These are phyloP conservation scores for Lachancea meyersii DNA, from an alignment of 805 yeast genomes.

Conservation along the genomic window DNA sequence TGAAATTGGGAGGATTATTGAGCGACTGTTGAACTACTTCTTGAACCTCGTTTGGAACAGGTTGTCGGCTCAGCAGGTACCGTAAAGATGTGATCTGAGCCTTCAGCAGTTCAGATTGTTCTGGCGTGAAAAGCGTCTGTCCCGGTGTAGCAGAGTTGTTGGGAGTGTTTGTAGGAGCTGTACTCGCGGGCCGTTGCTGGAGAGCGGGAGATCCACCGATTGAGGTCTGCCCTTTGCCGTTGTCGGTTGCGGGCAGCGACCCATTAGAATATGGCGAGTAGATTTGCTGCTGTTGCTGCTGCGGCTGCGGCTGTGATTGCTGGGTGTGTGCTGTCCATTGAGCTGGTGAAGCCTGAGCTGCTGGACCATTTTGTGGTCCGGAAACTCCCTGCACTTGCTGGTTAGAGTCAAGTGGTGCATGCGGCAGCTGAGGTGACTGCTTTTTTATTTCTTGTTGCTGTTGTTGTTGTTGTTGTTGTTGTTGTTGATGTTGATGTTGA, in stretches of 20 bases:
- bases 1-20: constrained; percentile 31
- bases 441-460: constrained; percentile 1
- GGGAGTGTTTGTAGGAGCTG: not conserved
- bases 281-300: not conserved
- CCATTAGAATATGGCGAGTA: not conserved
- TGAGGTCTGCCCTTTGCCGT: not conserved
- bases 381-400: not conserved
- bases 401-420: not conserved
- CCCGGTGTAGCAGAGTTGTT: not conserved
- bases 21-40: constrained; percentile 27
- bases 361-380: not conserved
- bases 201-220: not conserved
- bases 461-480: constrained; percentile 4
- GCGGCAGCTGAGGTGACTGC: not conserved
- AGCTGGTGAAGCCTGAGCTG: not conserved
- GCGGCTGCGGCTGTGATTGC: not conserved
- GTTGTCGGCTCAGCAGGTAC: constrained; percentile 26
- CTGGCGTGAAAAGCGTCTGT: constrained; percentile 19
- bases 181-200: not conserved
- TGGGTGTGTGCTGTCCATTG: not conserved
- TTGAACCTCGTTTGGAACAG: constrained; percentile 27
- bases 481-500: constrained; percentile 5
- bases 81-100: constrained; percentile 34
- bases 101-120: constrained; percentile 29
- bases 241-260: not conserved